Evolutionary conservation across 768 basidiomycete species (phyloP), one percentile per base, ranked within the genome.

Genomic region (Boletellus sp.): DNA sequence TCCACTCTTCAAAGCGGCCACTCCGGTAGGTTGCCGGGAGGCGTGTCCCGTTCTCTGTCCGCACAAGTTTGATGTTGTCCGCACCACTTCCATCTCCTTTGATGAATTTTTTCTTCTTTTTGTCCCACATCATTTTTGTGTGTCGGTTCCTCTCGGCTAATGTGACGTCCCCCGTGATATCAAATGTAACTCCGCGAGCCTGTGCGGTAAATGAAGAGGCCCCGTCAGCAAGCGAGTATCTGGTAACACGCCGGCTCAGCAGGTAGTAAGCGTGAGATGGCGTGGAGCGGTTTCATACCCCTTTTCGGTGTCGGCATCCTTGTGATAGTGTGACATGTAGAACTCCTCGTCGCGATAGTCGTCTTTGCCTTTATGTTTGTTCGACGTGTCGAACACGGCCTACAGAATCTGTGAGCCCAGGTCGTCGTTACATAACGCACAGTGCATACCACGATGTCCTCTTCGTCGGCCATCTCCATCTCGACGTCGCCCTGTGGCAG

Each of bases 1-100:
- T 89, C 96, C 96, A 99, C 65, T 95, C 93, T 48, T 95, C 90
- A 67, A 91, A 99, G 15, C 91, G 83, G 11, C 96, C 96, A 58
- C 88, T 92, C 45, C 89, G 85, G 70, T 93, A 99, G 10, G 85
- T 85, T 3, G 93, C 93, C 4, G 96, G 95, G 17, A 99, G 76
- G 42, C 87, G 83, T 15, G 86, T 83, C 4, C 96, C 96, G 59
- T 85, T 93, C 69, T 99, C 96, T 0, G 93, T 93, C 58, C 81
- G 83, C 59, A 99, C 87, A 56, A 98, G 77, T 70, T 96, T 97
- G 59, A 95, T 77, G 66, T 97, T 96, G 66, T 97, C 93, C 8
- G 93, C 81, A 17, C 93, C 95, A 38, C 71, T 76, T 11, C 91
- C 90, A 48, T 84, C 87, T 4, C 92, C 91, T 58, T 88, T 82